Percentiles rank a stretch among this genome's conserved stretches.
phyloP scores from a whole-genome alignment of 192 early-diverging fungal genomes.

The Funneliformis mosseae region DNA sequence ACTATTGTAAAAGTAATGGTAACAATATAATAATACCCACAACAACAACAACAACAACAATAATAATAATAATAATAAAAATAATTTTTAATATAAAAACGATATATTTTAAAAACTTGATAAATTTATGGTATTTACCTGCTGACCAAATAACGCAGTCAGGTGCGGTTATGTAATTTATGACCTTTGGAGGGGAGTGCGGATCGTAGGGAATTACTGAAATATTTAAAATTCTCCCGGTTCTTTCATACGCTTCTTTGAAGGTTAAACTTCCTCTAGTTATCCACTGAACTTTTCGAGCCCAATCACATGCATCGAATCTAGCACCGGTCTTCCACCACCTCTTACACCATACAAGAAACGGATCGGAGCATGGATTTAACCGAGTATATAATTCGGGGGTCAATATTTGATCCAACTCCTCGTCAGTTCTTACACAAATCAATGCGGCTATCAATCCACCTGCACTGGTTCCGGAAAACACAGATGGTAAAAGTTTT shows the following conservation, averaged over 20 bases:
- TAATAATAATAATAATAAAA: no score
- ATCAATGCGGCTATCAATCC: constrained; percentile 66
- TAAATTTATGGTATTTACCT: constrained; percentile 34
- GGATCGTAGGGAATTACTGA: constrained; percentile 75
- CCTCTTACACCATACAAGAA: constrained; percentile 44
- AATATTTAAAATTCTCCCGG: constrained; percentile 87
- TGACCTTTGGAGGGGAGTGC: constrained; percentile 74
- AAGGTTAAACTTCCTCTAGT: constrained; percentile 85
- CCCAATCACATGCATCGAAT: constrained; percentile 68
- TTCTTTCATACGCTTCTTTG: constrained; percentile 84
- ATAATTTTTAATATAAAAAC: background rate
- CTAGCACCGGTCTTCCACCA: constrained; percentile 49
- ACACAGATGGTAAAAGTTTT: constrained; percentile 67
- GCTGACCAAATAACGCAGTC: constrained; percentile 89
- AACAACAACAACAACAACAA: no score
- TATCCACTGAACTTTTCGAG: constrained; percentile 64
- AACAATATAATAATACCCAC: no score
- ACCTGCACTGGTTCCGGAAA: constrained; percentile 78
- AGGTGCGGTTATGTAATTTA: constrained; percentile 88
- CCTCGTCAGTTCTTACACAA: constrained; percentile 69
- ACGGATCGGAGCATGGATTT: constrained; percentile 54
- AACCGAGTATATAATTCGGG: constrained; percentile 55
- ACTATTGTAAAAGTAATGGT: constrained; percentile 48
- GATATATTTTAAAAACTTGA: background rate
- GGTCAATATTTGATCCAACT: constrained; percentile 57